Percentiles rank a stretch among this genome's conserved stretches.
Conservation (phyloP, 495 filamentous ascomycete genomes). For the Lichina pygmaea region DNA sequence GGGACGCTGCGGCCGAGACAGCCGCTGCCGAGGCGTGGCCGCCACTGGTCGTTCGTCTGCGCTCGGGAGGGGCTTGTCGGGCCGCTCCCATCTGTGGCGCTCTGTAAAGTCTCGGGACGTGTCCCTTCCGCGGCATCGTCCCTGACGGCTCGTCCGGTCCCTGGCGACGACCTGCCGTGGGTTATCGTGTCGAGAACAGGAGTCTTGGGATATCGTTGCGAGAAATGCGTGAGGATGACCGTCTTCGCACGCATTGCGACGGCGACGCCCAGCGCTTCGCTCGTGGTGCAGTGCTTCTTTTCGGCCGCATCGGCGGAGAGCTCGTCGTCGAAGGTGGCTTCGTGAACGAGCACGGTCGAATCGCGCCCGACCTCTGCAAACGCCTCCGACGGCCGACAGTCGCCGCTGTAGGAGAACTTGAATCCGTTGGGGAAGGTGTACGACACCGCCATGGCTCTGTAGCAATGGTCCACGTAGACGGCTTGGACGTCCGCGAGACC, state of each 20-base stretch:
- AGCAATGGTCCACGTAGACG: conserved; percentile 49
- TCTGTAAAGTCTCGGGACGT: too few relatives aligned
- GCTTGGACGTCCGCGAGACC: conserved; percentile 26
- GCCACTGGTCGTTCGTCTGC: too few relatives aligned
- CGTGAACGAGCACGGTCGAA: conserved; percentile 69
- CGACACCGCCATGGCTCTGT: conserved; percentile 43
- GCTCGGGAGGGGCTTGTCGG: too few relatives aligned
- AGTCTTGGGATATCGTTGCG: conserved; percentile 81
- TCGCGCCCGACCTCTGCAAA: conserved; percentile 47
- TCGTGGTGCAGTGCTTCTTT: conserved; percentile 73
- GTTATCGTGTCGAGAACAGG: conserved; percentile 20
- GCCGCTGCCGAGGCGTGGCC: too few relatives aligned
- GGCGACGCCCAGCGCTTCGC: conserved; percentile 59
- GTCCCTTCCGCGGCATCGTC: too few relatives aligned
- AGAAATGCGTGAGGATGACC: conserved; percentile 77
- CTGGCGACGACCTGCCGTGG: too few relatives aligned
- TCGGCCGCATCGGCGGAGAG: conserved; percentile 46
- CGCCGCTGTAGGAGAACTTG: conserved; percentile 77
- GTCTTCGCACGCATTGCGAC: conserved; percentile 47
- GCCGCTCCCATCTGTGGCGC: too few relatives aligned
- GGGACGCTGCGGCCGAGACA: too few relatives aligned
- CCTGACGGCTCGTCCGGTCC: too few relatives aligned
- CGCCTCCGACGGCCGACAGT: conserved; percentile 47
- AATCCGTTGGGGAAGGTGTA: conserved; percentile 56
- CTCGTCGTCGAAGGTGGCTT: conserved; percentile 86